These are phyloP conservation scores for Eutrema japonicum DNA, from an alignment of 345 rosid genomes.

Conservation along the genomic window DNA sequence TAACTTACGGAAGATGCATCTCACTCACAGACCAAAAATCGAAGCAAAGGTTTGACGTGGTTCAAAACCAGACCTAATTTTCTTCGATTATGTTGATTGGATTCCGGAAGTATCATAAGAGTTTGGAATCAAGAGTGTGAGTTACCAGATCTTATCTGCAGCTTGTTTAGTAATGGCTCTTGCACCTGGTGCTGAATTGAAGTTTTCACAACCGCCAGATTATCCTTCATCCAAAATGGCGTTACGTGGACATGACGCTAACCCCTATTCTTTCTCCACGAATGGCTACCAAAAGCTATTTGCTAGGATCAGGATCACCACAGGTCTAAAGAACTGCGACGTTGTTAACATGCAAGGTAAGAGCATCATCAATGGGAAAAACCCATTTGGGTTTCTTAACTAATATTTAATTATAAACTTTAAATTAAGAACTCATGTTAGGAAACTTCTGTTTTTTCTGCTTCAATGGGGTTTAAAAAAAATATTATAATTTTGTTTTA, in stretches of 20 bases:
- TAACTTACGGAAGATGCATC: too few species aligned
- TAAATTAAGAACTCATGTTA: too few species aligned
- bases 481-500: too few species aligned
- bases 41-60: conserved; percentile 18
- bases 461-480: too few species aligned
- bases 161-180: conserved; percentile 3
- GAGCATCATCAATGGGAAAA: too few species aligned
- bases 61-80: conserved; percentile 36
- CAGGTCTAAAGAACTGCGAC: conserved; percentile 35
- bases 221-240: conserved; percentile 32
- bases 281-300: not conserved
- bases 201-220: not conserved
- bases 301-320: not conserved
- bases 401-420: too few species aligned
- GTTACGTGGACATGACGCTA: conserved; percentile 17
- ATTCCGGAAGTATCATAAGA: conserved; percentile 24
- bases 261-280: not conserved
- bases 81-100: conserved; percentile 36
- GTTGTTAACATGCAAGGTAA: conserved; percentile 38
- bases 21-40: not conserved
- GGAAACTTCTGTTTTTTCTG: too few species aligned
- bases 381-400: too few species aligned
- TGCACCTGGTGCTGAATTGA: conserved; percentile 29
- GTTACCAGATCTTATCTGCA: conserved; percentile 4
- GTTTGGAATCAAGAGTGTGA: conserved; percentile 16